phyloP scores from a whole-genome alignment of 192 early-diverging fungal species.

The Fimicolochytrium jonesii region DNA sequence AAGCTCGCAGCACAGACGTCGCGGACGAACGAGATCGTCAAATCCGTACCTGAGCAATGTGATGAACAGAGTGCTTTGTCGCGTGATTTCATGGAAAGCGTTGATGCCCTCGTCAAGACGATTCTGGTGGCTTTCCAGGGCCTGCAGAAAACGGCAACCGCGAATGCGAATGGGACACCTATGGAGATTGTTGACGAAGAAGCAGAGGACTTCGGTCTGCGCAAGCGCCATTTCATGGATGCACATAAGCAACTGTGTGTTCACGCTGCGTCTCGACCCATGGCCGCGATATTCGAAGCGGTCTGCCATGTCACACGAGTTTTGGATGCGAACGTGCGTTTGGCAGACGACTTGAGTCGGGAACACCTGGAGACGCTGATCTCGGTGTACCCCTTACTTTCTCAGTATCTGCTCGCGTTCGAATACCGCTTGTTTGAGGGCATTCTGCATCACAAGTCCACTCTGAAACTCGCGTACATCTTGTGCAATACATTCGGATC shows the following conservation, averaged over 20 bases:
- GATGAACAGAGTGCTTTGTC: neutral
- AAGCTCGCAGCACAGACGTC: no score
- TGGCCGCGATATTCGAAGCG: no score
- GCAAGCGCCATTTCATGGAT: constrained; percentile 10
- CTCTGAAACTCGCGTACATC: constrained; percentile 68
- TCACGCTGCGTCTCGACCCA: no score
- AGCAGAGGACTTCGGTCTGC: constrained; percentile 41
- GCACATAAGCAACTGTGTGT: constrained; percentile 9
- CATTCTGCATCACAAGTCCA: constrained; percentile 57
- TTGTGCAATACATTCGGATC: constrained; percentile 64
- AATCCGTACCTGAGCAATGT: no score
- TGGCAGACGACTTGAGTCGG: no score
- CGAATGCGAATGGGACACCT: neutral
- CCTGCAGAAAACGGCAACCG: constrained; percentile 15
- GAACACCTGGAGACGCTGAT: no score
- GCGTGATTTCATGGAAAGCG: neutral
- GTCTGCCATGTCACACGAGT: no score
- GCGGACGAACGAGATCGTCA: no score
- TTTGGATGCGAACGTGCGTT: no score
- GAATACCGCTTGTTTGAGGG: constrained; percentile 32
- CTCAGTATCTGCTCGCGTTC: constrained; percentile 60
- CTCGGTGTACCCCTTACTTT: constrained; percentile 38
- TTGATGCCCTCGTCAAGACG: constrained; percentile 35
- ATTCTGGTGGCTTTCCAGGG: constrained; percentile 44
- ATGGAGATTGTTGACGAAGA: constrained; percentile 32